phyloP scores from a whole-genome alignment of 768 basidiomycete genomes.

The Phylloporus sp. region DNA sequence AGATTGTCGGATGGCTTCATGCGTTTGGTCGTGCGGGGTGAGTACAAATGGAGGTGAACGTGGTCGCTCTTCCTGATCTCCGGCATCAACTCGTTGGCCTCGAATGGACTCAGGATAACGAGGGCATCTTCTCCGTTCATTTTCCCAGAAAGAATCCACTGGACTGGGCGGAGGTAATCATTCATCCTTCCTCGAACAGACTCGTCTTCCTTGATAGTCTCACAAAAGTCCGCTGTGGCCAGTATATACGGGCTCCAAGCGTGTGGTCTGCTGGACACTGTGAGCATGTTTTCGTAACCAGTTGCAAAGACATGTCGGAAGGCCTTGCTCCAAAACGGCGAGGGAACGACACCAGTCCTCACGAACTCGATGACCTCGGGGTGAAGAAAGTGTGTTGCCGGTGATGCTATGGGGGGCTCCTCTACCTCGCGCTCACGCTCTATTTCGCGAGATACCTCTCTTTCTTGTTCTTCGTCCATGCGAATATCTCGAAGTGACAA shows the following conservation, averaged over 20 bases:
- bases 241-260: not conserved
- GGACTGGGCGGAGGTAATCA: not conserved
- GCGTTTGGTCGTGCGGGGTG: not conserved
- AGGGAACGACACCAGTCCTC: not conserved
- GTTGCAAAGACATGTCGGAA: not conserved
- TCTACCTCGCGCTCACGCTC: not conserved
- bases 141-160: not conserved
- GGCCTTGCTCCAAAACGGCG: not conserved
- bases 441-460: not conserved
- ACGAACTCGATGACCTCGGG: not conserved
- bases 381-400: not conserved
- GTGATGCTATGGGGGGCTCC: not conserved
- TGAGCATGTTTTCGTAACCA: not conserved
- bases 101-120: not conserved
- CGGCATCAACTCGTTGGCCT: not conserved
- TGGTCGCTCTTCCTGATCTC: not conserved
- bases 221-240: not conserved
- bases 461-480: not conserved
- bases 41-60: not conserved
- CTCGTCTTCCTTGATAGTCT: not conserved
- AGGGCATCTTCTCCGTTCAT: not conserved
- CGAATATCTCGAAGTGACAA: not conserved
- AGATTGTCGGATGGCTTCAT: not conserved
- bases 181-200: not conserved
- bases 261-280: not conserved